Evolutionary conservation across 225 moss, liverwort and hornwort species (phyloP), one percentile per base, ranked within the genome.

Genomic region (Antitrichia curtipendula): DNA sequence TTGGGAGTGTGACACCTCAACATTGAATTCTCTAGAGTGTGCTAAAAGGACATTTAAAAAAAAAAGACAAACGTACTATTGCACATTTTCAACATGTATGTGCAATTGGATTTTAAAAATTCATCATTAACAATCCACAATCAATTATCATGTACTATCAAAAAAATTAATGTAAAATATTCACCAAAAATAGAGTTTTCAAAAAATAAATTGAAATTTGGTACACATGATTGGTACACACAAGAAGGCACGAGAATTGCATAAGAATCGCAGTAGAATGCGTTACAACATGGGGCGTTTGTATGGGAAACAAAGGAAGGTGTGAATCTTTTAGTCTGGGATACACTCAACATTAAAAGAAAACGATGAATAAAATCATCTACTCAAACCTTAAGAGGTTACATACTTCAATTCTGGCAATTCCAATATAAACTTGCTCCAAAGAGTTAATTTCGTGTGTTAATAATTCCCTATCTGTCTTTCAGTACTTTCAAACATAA

Each of bases 1-100:
- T 43, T 43, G 1, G 9, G 0, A 34, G 6, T 19, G 7, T 71
- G 1, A 28, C 28, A 27, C 16, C 2, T 66, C 3, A 4, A 8
- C 14, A 24, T 27, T 43, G 27, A 71, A 71, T 71, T 15, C 5
- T 28, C 43, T 27, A 16, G 2, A 27, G 16, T 0, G 4, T n/a
- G n/a, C n/a, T n/a, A n/a, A n/a, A n/a, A n/a, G n/a, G n/a, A n/a
- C n/a, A n/a, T n/a, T n/a, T n/a, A n/a, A n/a, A n/a, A n/a, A n/a
- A n/a, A n/a, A 8, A 70, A 0, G 25, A 70, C 5, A 25, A 5
- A 25, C 2, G 16, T 27, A 2, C 16, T 15, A 43, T 9, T 27
- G 1, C 1, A 28, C 45, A 28, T 72, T 45, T 72, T 72, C 17
- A 28, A 16, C 3, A 72, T 45, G 2, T 28, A 10, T 28, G 4